Percentiles rank a stretch among this genome's conserved stretches.
These are phyloP conservation scores for Kewa caespitosa DNA, from an alignment of 179 eudicot species.

Conservation along the genomic window DNA sequence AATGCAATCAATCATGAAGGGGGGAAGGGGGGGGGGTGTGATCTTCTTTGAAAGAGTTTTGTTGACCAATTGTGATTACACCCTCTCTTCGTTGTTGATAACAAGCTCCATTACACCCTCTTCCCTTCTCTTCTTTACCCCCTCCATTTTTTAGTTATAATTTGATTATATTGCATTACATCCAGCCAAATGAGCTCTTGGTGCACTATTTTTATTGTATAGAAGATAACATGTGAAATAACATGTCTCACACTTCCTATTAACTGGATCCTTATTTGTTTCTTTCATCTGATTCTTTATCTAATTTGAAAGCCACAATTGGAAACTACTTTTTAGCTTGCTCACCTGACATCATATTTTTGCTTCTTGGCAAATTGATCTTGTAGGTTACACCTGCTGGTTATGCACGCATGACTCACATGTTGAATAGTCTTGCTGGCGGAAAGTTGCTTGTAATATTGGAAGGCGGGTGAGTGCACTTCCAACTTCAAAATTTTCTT, in stretches of 20 bases:
- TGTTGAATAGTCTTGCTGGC: conserved; percentile 60
- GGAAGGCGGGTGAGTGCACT: conserved; percentile 88
- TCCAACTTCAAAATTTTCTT: neutral
- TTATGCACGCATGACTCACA: conserved; percentile 88
- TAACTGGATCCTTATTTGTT: neutral
- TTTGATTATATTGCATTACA: too few species aligned
- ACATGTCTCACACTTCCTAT: too few species aligned
- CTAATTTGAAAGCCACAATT: neutral
- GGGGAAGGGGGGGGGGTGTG: too few species aligned
- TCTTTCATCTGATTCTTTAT: neutral
- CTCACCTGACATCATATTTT: neutral
- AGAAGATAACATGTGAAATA: neutral
- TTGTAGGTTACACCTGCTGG: conserved; percentile 89
- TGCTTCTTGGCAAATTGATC: conserved; percentile 14
- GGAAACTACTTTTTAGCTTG: neutral
- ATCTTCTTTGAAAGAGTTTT: too few species aligned
- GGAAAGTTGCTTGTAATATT: conserved; percentile 93
- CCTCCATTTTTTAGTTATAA: too few species aligned
- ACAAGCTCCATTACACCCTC: too few species aligned
- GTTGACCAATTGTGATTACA: too few species aligned
- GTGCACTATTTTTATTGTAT: neutral
- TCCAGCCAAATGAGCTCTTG: too few species aligned
- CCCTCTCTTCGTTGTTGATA: too few species aligned
- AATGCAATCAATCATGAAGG: too few species aligned
- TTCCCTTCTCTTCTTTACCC: too few species aligned